Evolutionary conservation across 2,329 filamentous ascomycete species (phyloP).

Genomic region (Beauveria brongniartii): DNA sequence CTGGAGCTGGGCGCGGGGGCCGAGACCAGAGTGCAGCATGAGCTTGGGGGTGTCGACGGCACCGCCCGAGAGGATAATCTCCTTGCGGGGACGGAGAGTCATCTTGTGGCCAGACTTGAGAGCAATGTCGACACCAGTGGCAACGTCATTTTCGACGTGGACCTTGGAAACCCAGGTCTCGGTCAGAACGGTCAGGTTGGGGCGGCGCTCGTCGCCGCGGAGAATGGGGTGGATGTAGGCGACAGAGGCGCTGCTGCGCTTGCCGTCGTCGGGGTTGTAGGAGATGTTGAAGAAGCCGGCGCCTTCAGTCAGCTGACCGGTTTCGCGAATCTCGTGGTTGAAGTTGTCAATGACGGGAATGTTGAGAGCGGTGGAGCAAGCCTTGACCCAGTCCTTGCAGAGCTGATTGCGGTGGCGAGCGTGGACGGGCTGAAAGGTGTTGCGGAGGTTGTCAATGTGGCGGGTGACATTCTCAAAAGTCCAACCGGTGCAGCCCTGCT

Average conservation of each 20-base stretch:
- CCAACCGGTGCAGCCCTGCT: constrained; percentile 76
- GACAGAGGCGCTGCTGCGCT: constrained; percentile 76
- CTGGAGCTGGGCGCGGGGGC: constrained; percentile 45
- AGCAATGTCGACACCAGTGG: constrained; percentile 64
- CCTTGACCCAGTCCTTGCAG: constrained; percentile 81
- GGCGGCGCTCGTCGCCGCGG: constrained; percentile 69
- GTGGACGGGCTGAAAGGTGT: constrained; percentile 86
- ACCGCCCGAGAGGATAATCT: constrained; percentile 74
- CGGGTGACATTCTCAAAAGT: constrained; percentile 77
- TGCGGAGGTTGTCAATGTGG: constrained; percentile 73
- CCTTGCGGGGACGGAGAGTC: constrained; percentile 57
- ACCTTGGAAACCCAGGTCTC: constrained; percentile 82
- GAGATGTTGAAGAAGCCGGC: constrained; percentile 88
- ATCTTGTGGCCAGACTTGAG: constrained; percentile 44
- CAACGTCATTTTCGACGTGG: constrained; percentile 60
- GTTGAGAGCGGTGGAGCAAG: constrained; percentile 68
- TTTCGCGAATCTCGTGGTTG: constrained; percentile 72
- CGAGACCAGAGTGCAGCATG: constrained; percentile 50
- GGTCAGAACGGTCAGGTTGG: constrained; percentile 79
- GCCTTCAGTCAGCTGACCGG: constrained; percentile 63
- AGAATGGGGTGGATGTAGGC: constrained; percentile 91
- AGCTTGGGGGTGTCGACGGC: constrained; percentile 73
- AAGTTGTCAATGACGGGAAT: constrained; percentile 81
- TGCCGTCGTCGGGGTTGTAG: constrained; percentile 84
- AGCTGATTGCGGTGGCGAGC: constrained; percentile 80